Conservation (phyloP, 805 yeast genomes). For the Saccharomycopsis sp. region DNA sequence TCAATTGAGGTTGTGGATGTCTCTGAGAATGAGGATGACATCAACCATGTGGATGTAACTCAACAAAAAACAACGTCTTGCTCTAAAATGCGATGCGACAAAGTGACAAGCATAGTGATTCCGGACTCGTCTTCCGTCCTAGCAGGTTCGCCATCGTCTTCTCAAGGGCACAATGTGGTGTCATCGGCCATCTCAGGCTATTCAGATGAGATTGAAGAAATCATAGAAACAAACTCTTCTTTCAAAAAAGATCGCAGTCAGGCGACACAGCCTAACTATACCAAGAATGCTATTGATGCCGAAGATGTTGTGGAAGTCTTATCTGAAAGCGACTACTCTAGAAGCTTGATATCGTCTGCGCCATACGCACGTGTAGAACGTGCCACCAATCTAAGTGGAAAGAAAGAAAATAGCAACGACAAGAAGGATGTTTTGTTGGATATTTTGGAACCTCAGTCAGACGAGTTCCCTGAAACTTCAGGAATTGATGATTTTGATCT, state of each 20-base stretch:
- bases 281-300: neutral
- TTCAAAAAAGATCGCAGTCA: neutral
- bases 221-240: neutral
- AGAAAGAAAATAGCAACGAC: neutral
- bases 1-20: neutral
- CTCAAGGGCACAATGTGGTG: neutral
- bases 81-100: neutral
- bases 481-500: neutral
- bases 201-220: neutral
- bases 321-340: neutral
- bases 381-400: neutral
- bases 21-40: neutral
- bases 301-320: neutral
- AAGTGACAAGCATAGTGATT: neutral
- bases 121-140: neutral
- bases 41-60: neutral
- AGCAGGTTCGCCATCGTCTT: neutral
- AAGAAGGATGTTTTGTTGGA: neutral
- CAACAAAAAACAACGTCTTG: neutral
- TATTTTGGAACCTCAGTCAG: neutral
- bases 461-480: neutral
- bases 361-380: neutral
- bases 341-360: neutral
- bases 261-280: neutral
- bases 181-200: neutral